Evolutionary conservation across 805 yeast species (phyloP), one percentile per base, ranked within the genome.

Genomic region (Teunomyces panamensis): DNA sequence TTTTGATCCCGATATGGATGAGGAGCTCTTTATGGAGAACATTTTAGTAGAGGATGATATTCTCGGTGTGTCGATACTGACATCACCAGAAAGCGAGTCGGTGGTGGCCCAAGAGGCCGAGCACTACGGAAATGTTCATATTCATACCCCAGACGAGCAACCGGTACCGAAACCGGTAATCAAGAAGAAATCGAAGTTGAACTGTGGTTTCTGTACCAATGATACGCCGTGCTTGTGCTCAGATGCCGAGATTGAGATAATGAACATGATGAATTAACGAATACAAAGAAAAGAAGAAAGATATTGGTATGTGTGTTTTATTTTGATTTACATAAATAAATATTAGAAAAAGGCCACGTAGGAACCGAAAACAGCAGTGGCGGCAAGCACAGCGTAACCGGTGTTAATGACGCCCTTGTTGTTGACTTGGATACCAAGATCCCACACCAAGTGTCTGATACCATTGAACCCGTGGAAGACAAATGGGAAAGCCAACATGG

Each of bases 371-470:
- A 75, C 51, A 30, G 77, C 81, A 20, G 83, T 72, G 57, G 81
- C 73, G 27, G 84, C 97, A 49, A 90, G 67, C 14, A 89, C 96
- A 42, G 80, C 73, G 71, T 89, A 88, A 54, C 97, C 98, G 32
- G 97, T 90, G 72, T 85, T 82, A 82, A 87, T 87, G 49, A 94
- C 97, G 57, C 96, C 97, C 63, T 85, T 81, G 57, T 88, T 62
- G 52, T 90, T 79, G 64, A 92, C 78, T 68, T 85, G 87, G 56
- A 73, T 76, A 66, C 96, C 96, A 46, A 83, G 67, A 68, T 94
- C 99, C 99, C 99, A 94, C 47, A 88, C 63, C 69, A 92, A 74
- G 68, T 94, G 99, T 80, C 99, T 89, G 54, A 92, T 51, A 59
- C 98, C 97, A 67, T 91, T 89, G 65, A 77, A 81, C 42, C 79